Evolutionary conservation across 2,329 filamentous ascomycete species (phyloP).

Genomic region (Colletotrichum tamarilloi): DNA sequence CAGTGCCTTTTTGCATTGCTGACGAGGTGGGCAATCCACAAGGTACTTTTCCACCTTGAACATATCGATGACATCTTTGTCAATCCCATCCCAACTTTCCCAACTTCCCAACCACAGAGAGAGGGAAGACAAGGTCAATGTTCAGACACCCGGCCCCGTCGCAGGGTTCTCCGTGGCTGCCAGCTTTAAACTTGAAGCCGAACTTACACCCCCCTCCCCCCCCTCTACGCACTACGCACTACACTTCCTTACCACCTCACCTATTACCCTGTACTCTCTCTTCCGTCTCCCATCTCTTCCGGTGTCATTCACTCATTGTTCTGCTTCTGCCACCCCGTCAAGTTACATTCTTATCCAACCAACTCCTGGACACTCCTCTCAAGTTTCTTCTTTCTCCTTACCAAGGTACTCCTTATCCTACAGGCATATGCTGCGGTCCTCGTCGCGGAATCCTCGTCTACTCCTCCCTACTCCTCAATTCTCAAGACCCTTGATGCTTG

Average conservation of each 20-base stretch:
- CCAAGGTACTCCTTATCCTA: constrained; percentile 7
- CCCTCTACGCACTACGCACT: background rate
- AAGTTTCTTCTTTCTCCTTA: constrained; percentile 17
- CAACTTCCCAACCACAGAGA: background rate
- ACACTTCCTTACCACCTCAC: background rate
- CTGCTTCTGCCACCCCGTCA: background rate
- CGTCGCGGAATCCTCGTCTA: constrained; percentile 30
- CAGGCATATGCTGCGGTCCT: constrained; percentile 27
- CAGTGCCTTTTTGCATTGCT: background rate
- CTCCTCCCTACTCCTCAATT: background rate
- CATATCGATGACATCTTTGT: constrained; percentile 9
- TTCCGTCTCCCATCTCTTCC: background rate
- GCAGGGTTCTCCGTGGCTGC: constrained; percentile 30
- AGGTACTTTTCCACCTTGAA: background rate
- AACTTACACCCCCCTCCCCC: constrained; percentile 12
- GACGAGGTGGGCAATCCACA: background rate
- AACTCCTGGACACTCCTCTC: constrained; percentile 3
- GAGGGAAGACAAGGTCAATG: background rate
- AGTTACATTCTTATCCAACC: constrained; percentile 1
- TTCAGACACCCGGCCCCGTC: background rate
- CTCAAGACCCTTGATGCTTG: constrained; percentile 35
- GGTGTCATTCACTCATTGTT: background rate
- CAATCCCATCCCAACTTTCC: background rate
- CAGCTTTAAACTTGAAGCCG: constrained; percentile 26
- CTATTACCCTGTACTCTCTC: no score